These are phyloP conservation scores for Pestalotiopsis sp. DNA, from an alignment of 2,329 filamentous ascomycete species.

Conservation along the genomic window DNA sequence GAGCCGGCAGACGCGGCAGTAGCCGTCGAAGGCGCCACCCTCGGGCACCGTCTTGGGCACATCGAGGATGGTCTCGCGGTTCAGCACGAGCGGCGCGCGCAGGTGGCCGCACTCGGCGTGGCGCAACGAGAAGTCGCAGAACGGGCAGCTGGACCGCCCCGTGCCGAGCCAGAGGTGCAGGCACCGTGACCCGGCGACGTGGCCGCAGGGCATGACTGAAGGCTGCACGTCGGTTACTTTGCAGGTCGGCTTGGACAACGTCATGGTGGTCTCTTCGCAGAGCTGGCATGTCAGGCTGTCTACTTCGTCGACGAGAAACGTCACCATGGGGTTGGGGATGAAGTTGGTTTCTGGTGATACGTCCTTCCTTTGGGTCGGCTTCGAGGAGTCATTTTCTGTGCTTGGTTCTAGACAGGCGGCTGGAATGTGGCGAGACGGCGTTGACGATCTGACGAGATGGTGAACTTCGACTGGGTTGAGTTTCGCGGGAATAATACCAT, in stretches of 20 bases:
- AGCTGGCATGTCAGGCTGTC: slow-evolving; percentile 26
- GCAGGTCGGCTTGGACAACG: not conserved
- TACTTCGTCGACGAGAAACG: slow-evolving; percentile 29
- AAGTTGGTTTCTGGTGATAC: slow-evolving; percentile 13
- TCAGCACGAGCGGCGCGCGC: not conserved
- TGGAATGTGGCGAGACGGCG: not conserved
- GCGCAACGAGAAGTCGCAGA: not conserved
- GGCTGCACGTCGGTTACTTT: not conserved
- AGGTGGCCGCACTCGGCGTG: slow-evolving; percentile 1
- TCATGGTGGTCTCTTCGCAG: slow-evolving; percentile 17
- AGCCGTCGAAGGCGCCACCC: not conserved
- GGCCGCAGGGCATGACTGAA: not conserved
- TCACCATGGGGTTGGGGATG: slow-evolving; percentile 27
- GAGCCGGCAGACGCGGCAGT: not conserved
- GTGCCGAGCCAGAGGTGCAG: not conserved
- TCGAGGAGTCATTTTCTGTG: not conserved
- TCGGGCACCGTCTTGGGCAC: slow-evolving; percentile 5
- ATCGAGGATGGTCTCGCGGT: not conserved
- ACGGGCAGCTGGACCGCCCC: not conserved
- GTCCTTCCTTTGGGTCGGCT: not conserved
- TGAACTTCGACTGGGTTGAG: not conserved
- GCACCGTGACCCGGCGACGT: not conserved
- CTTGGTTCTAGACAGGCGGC: not conserved
- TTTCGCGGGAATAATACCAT: not conserved
- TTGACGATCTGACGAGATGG: not conserved